Evolutionary conservation across 768 basidiomycete genomes (phyloP), one percentile per base, ranked within the genome.

Genomic region (Auricularia heimuer): DNA sequence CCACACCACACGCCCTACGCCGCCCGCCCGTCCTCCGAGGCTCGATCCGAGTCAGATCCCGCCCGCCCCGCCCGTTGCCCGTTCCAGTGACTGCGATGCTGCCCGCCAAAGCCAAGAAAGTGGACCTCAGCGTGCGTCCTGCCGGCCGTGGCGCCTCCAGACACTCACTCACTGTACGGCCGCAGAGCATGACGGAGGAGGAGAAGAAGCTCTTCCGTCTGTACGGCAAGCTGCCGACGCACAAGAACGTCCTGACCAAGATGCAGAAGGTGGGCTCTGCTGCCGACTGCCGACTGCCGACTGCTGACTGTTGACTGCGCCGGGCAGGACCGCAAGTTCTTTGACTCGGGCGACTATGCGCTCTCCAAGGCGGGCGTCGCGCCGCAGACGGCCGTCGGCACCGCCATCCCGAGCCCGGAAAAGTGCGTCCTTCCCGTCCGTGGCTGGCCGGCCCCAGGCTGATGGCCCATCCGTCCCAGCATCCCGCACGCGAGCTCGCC

Each of bases 331-430:
- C 91, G 97, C 72, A 98, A 98, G 77, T 99, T 94, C 79, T 99
- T 99, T 75, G 97, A 98, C 78, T 98, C 96, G 64, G 97, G 97
- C 65, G 97, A 99, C 75, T 98, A 98, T 73, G 95, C 95, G 36
- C 81, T 99, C 69, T 94, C 93, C 62, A 98, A 98, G 76, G 97
- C 97, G 2, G 56, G 97, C 34, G 87, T 89, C 60, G 82, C 88
- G n/a, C 88, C 92, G 61, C 91, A 92, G 75, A 90, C 82, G 68
- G 82, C 85, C 2, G 93, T 98, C 64, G 97, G 97, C 35, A 98
- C 95, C 8, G 92, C 94, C 42, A 98, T 98, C 69, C 96, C 97
- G n/a, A 94, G 91, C 75, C 95, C 97, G 35, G 92, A 98, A 77
- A 92, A 92, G 94, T 96, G 73, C 67, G 91, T 79, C 61, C 0